A percentile compares a stretch with the other conserved stretches of the same genome.
Conservation (phyloP, 2,329 filamentous ascomycete genomes). For the Fusarium sp. region DNA sequence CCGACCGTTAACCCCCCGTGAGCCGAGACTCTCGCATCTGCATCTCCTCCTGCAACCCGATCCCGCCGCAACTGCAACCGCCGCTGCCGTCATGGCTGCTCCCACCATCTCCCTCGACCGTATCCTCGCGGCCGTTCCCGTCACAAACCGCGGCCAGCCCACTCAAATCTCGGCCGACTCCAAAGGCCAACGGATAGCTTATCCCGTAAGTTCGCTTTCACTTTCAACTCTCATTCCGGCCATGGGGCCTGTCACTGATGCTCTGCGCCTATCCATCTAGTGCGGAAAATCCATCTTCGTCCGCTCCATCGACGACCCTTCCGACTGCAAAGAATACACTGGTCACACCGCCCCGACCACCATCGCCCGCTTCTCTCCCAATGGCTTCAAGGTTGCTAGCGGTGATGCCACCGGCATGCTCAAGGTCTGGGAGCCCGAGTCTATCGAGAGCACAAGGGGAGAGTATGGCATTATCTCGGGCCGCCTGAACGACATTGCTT, state of each 20-base stretch:
- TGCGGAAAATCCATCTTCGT: constrained; percentile 98
- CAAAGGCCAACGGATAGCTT: constrained; percentile 93
- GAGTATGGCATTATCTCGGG: constrained; percentile 97
- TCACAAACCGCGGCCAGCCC: constrained; percentile 87
- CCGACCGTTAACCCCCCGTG: neutral
- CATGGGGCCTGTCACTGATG: constrained; percentile 25
- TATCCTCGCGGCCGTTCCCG: constrained; percentile 89
- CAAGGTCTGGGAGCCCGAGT: constrained; percentile 92
- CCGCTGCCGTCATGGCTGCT: constrained; percentile 50
- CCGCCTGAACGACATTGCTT: constrained; percentile 95
- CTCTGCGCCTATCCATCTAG: constrained; percentile 60
- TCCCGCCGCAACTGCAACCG: neutral
- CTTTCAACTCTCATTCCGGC: neutral
- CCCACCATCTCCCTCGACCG: constrained; percentile 71
- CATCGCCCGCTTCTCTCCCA: constrained; percentile 93
- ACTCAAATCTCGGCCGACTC: constrained; percentile 90
- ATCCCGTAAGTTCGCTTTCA: constrained; percentile 76
- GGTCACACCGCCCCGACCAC: constrained; percentile 91
- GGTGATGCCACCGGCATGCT: constrained; percentile 90
- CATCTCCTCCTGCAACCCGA: constrained; percentile 4
- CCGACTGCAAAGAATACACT: constrained; percentile 89
- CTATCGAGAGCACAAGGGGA: constrained; percentile 88
- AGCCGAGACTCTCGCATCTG: constrained; percentile 15
- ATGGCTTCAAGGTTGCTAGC: constrained; percentile 94
- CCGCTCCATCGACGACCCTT: constrained; percentile 92